These are phyloP conservation scores for Tubosaeta sp. DNA, from an alignment of 768 basidiomycete species.

Conservation along the genomic window DNA sequence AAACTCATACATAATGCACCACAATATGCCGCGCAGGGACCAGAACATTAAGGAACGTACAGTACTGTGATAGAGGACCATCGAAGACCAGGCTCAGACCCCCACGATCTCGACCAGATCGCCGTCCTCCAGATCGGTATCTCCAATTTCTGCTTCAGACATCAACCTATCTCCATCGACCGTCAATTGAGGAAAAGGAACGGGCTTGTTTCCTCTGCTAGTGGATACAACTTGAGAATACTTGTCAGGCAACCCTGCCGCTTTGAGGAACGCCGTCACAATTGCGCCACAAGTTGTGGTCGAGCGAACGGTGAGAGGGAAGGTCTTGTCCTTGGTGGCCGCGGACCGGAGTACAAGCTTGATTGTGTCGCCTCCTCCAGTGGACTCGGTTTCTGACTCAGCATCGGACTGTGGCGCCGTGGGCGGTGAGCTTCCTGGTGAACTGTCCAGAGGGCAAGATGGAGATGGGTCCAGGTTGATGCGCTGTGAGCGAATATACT, in stretches of 20 bases:
- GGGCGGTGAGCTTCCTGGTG: conserved; percentile 9
- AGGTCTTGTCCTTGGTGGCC: conserved; percentile 42
- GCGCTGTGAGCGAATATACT: conserved; percentile 51
- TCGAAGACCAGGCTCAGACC: conserved; percentile 31
- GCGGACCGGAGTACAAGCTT: conserved; percentile 63
- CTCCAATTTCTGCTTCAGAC: conserved; percentile 56
- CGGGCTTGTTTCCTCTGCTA: conserved; percentile 28
- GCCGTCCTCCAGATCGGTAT: conserved; percentile 72
- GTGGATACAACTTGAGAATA: conserved; percentile 39
- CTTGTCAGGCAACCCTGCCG: conserved; percentile 54
- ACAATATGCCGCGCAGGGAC: conserved; percentile 5
- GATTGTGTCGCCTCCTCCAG: conserved; percentile 48
- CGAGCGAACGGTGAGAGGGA: conserved; percentile 65
- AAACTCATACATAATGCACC: conserved; percentile 1
- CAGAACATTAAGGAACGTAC: conserved; percentile 11
- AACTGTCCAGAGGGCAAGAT: conserved; percentile 1
- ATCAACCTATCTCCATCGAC: conserved; percentile 72
- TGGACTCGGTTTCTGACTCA: conserved; percentile 35
- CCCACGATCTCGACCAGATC: conserved; percentile 75
- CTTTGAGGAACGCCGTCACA: conserved; percentile 70
- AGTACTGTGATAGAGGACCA: conserved; percentile 4
- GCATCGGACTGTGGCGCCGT: conserved; percentile 24
- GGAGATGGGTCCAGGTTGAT: conserved; percentile 25
- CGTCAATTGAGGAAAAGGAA: conserved; percentile 36
- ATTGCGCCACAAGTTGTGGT: conserved; percentile 76